Evolutionary conservation across 768 basidiomycete genomes (phyloP).

Genomic region (Pluteus cervinus): DNA sequence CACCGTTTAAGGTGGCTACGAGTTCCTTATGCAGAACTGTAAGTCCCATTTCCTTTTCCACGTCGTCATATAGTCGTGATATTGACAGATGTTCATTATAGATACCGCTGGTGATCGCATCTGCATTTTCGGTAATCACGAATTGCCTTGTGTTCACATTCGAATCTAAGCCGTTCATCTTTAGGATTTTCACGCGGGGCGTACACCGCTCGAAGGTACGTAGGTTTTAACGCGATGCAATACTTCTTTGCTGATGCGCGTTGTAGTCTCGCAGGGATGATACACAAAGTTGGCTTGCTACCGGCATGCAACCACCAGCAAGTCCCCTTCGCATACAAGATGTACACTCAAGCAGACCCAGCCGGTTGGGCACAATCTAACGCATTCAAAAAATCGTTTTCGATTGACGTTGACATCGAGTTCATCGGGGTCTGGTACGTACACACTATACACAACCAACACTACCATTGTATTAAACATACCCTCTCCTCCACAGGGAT

Average conservation of each 20-base stretch:
- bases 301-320: slow-evolving; percentile 11
- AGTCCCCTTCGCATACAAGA: slow-evolving; percentile 9
- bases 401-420: slow-evolving; percentile 34
- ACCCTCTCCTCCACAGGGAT: slow-evolving; percentile 31
- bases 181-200: slow-evolving; percentile 14
- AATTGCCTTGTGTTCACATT: neutral
- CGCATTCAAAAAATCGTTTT: slow-evolving; percentile 39
- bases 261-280: slow-evolving; percentile 12
- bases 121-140: slow-evolving; percentile 2
- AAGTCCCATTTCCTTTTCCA: slow-evolving; percentile 1
- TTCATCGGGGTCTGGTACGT: slow-evolving; percentile 49
- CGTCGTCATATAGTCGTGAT: neutral
- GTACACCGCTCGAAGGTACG: slow-evolving; percentile 15
- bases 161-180: neutral
- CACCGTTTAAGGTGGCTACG: slow-evolving; percentile 1
- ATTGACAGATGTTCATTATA: neutral
- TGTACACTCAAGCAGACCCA: slow-evolving; percentile 8
- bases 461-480: neutral
- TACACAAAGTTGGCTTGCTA: slow-evolving; percentile 14
- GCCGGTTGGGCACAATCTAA: slow-evolving; percentile 15
- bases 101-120: neutral
- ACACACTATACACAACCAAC: neutral
- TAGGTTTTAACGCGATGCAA: neutral
- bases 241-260: neutral
- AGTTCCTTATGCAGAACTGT: slow-evolving; percentile 5